A percentile compares a stretch with the other conserved stretches of the same genome.
Conservation (phyloP, 164 flowering plant genomes). For the Kingdonia uniflora region DNA sequence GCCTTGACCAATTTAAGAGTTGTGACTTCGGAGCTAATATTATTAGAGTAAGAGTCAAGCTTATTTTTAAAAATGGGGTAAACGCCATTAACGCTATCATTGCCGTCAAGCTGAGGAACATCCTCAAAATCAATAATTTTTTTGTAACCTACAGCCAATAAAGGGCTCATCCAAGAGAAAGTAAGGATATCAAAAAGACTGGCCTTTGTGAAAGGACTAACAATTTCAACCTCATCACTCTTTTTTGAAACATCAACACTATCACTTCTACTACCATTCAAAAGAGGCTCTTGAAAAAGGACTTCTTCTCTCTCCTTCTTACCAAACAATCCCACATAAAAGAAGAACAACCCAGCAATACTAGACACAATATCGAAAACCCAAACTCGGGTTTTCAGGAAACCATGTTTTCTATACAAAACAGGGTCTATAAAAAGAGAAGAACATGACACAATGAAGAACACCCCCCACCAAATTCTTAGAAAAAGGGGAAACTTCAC, state of each 20-base stretch:
- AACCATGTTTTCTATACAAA: constrained; percentile 12
- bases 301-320: constrained; percentile 18
- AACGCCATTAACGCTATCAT: constrained; percentile 36
- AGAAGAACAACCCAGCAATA: constrained; percentile 33
- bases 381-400: constrained; percentile 16
- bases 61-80: constrained; percentile 29
- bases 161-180: constrained; percentile 57
- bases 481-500: constrained; percentile 32
- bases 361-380: constrained; percentile 39
- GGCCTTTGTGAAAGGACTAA: constrained; percentile 44
- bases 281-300: constrained; percentile 46
- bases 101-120: constrained; percentile 45
- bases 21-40: background rate
- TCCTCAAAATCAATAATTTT: constrained; percentile 57
- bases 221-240: constrained; percentile 22
- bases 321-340: constrained; percentile 35
- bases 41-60: constrained; percentile 26
- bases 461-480: constrained; percentile 53
- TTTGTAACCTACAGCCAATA: constrained; percentile 42
- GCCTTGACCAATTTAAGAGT: constrained; percentile 14
- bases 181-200: constrained; percentile 33
- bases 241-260: constrained; percentile 14
- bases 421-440: constrained; percentile 36
- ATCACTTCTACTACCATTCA: constrained; percentile 26
- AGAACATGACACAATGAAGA: constrained; percentile 34